Evolutionary conservation across 176 grass and related monocot species (phyloP).

Genomic region (Bonia amplexicaulis): DNA sequence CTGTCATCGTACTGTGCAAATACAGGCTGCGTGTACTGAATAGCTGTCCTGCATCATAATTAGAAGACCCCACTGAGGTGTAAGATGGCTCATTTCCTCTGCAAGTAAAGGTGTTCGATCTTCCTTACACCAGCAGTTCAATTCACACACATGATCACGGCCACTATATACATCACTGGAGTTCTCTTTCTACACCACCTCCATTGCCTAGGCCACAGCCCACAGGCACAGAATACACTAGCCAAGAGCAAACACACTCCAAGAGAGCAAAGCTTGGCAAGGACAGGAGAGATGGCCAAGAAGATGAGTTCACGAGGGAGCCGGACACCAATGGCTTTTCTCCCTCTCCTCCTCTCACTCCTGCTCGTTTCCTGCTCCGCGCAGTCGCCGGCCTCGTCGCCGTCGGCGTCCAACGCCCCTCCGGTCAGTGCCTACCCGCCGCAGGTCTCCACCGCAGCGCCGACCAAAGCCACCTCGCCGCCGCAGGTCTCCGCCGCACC

Average conservation of each 20-base stretch:
- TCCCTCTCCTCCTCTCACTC: conserved; percentile 30
- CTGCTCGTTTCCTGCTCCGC: conserved; percentile 53
- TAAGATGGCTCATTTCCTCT: background rate
- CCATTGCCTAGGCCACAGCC: conserved; percentile 6
- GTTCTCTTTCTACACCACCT: background rate
- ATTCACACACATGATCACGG: background rate
- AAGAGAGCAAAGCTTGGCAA: background rate
- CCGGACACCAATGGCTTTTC: conserved; percentile 12
- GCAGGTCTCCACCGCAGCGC: background rate
- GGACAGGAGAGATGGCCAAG: background rate
- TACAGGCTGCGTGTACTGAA: background rate
- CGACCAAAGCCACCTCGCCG: background rate
- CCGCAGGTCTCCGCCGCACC: background rate
- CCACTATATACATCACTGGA: conserved; percentile 27
- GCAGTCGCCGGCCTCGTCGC: conserved; percentile 48
- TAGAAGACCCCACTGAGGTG: background rate
- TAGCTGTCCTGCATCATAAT: background rate
- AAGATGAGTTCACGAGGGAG: background rate
- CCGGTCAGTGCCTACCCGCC: conserved; percentile 15
- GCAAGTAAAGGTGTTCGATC: background rate
- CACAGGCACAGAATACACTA: background rate
- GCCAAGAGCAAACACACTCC: background rate
- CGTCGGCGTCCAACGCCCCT: conserved; percentile 17
- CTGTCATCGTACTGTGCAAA: background rate
- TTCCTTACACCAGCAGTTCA: background rate